Evolutionary conservation across 2,329 filamentous ascomycete species (phyloP), one percentile per base, ranked within the genome.

Genomic region (Juglanconis juglandina): DNA sequence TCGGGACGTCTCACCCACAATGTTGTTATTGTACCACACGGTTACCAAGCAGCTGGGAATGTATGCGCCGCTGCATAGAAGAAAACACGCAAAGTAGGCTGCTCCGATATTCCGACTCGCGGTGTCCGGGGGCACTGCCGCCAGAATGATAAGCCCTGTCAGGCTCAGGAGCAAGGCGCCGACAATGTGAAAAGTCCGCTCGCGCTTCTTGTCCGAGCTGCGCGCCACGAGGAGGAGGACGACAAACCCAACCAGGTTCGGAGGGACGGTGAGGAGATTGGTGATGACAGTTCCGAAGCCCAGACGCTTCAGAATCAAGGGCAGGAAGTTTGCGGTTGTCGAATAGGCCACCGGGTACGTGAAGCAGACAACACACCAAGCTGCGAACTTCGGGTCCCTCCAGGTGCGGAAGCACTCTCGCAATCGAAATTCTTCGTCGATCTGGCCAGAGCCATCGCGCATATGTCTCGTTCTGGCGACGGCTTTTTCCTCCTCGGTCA

Each of bases 21-120:
- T 81, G 65, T 83, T 82, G 63, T 81, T 82, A 59, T 82, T 82
- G 61, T 81, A 73, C 79, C 80, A 81, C 1, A 73, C 73, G 61
- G 81, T 75, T 4, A 81, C 74, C n/a, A 82, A 68, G 56, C 75
- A 76, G 4, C 73, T 76, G 0, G 78, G 76, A 13, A 79, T 79
- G 63, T 80, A 82, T 1, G 78, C 72, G 30, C 76, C 76, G 0
- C 70, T 65, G 1, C 77, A 76, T 56, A 82, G 69, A 3, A 82
- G 68, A 59, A 82, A 82, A 60, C 76, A 79, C 0, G 79, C 78
- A 62, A 82, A 82, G 58, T 82, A 83, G 2, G 77, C 77, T 0
- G 79, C 72, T 0, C 68, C 76, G 53, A 77, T 75, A 62, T 80
- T 67, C 4, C 39, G 4, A 1, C 68, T 46, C 1, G 77, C 61